phyloP scores from a whole-genome alignment of 306 rosid species.

The Sophora flavescens region DNA sequence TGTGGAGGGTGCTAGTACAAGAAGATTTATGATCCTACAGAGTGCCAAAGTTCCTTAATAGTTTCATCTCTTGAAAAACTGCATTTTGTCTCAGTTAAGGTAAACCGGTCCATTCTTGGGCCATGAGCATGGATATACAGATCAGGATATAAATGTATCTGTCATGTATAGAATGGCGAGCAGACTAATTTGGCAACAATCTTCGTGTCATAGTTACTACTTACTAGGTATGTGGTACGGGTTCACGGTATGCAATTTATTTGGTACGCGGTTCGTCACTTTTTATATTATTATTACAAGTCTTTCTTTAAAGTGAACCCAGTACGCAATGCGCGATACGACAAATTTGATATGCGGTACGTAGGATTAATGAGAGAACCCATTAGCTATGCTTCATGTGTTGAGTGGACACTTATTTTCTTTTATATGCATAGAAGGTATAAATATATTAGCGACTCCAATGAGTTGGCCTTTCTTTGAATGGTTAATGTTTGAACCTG shows the following conservation, averaged over 20 bases:
- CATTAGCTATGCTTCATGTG: not conserved
- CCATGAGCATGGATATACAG: not conserved
- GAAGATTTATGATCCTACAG: constrained; percentile 75
- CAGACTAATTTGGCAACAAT: not conserved
- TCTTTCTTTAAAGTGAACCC: no score
- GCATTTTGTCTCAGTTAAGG: not conserved
- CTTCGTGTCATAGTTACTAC: not conserved
- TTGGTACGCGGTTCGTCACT: no score
- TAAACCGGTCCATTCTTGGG: constrained; percentile 17
- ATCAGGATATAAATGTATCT: not conserved
- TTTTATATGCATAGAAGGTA: not conserved
- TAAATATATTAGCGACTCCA: not conserved
- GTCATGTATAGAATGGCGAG: not conserved
- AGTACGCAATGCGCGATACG: no score
- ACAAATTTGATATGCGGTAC: no score
- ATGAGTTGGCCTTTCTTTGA: not conserved
- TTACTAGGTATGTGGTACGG: no score
- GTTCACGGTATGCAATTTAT: no score
- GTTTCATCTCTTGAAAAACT: not conserved
- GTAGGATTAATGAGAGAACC: no score
- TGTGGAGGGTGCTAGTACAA: constrained; percentile 67
- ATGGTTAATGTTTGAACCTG: not conserved
- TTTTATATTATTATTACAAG: no score
- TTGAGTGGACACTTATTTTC: not conserved
- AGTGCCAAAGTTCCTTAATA: constrained; percentile 58